These are phyloP conservation scores for Bigelowiella natans DNA, from an alignment of 78 protist species.

Conservation along the genomic window DNA sequence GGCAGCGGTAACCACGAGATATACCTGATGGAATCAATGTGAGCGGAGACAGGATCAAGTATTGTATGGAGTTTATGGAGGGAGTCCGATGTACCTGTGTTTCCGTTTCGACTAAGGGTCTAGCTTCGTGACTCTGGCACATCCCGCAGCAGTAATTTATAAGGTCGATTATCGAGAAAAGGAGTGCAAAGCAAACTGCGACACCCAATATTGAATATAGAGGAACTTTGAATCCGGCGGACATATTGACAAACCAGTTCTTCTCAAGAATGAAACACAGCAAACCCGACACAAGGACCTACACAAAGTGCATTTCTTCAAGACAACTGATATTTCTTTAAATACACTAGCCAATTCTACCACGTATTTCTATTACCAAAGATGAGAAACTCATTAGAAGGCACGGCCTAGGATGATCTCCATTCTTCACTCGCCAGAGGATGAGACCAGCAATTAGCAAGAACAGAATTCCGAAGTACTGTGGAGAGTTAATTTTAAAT, in stretches of 20 bases:
- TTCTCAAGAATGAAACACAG: neutral
- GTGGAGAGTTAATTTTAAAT: neutral
- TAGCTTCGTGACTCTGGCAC: neutral
- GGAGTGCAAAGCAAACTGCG: neutral
- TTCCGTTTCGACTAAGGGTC: neutral
- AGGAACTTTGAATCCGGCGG: neutral
- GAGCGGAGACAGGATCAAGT: neutral
- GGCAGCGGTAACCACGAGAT: neutral
- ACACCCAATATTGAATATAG: neutral
- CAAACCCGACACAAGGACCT: neutral
- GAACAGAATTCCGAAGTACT: neutral
- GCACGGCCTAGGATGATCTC: neutral
- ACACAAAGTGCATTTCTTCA: neutral
- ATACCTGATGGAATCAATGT: neutral
- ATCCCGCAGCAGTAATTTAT: neutral
- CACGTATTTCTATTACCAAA: no score
- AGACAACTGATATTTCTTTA: no score
- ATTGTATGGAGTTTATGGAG: no score
- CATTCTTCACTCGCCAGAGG: neutral
- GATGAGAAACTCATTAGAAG: neutral
- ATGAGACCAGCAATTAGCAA: neutral
- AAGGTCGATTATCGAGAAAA: neutral
- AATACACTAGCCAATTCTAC: no score
- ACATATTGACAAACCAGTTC: neutral
- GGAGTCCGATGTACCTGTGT: neutral